Conservation (phyloP, 257 asterid species). For the Perilla frutescens region DNA sequence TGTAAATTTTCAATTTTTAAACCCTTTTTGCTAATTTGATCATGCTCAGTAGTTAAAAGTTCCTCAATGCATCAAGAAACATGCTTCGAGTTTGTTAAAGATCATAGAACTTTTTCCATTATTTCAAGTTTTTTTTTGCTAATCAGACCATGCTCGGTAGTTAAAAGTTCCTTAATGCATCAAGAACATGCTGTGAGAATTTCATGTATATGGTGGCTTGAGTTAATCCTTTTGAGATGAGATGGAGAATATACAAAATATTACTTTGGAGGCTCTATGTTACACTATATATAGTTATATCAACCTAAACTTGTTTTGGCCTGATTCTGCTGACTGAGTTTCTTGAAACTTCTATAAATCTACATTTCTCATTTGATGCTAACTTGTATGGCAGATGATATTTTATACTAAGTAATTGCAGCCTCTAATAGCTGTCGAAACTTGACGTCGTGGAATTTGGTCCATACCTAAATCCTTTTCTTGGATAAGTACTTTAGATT, state of each 20-base stretch:
- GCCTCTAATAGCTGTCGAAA: slow-evolving; percentile 3
- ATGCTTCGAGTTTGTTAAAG: neutral
- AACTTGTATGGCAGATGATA: slow-evolving; percentile 5
- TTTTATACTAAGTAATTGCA: neutral
- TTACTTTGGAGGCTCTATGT: neutral
- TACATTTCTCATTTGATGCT: neutral
- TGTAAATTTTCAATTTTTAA: neutral
- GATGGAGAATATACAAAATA: neutral
- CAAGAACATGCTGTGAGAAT: neutral
- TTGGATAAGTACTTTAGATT: neutral
- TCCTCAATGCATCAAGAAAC: neutral
- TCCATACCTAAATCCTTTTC: neutral
- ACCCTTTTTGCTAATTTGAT: neutral
- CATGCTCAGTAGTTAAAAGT: neutral
- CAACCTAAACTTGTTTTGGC: neutral
- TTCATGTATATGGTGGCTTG: too few species aligned
- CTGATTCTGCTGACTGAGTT: neutral
- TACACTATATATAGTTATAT: neutral
- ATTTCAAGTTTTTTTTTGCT: slow-evolving; percentile 2
- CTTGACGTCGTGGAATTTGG: neutral
- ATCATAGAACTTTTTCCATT: neutral
- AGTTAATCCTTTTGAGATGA: too few species aligned
- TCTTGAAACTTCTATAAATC: neutral
- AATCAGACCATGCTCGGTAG: neutral
- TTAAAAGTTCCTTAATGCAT: neutral